phyloP scores from a whole-genome alignment of 176 grass and related monocot species.

The Triticum turgidum region DNA sequence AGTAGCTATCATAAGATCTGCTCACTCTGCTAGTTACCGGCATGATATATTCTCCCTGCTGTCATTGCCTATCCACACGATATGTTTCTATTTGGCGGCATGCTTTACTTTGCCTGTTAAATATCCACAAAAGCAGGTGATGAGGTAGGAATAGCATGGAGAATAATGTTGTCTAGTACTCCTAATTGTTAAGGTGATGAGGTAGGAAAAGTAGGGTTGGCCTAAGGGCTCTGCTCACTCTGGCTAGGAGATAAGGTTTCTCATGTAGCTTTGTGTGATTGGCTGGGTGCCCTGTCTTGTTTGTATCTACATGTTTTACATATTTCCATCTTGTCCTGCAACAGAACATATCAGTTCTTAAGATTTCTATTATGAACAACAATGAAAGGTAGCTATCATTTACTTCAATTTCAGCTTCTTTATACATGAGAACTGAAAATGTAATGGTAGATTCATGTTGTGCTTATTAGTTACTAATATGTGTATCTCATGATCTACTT shows the following conservation, averaged over 20 bases:
- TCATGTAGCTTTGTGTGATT: background rate
- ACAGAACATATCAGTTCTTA: background rate
- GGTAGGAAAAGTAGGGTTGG: background rate
- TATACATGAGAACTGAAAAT: background rate
- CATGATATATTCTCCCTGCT: background rate
- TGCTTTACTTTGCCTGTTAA: background rate
- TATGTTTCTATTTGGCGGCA: background rate
- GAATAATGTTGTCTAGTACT: background rate
- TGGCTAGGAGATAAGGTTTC: background rate
- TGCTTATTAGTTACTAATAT: background rate
- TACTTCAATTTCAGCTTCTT: constrained; percentile 11
- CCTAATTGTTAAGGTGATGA: background rate
- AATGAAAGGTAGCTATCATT: background rate
- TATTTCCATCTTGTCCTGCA: background rate
- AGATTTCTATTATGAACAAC: background rate
- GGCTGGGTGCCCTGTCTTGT: background rate
- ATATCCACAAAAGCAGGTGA: background rate
- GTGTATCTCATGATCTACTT: background rate
- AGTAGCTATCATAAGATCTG: background rate
- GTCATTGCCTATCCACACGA: background rate
- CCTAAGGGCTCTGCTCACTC: background rate
- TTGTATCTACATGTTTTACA: background rate
- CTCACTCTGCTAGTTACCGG: background rate
- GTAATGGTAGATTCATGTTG: constrained; percentile 6
- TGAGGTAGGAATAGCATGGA: background rate